Evolutionary conservation across 495 filamentous ascomycete genomes (phyloP).

Genomic region (Hyaloscypha bicolor): DNA sequence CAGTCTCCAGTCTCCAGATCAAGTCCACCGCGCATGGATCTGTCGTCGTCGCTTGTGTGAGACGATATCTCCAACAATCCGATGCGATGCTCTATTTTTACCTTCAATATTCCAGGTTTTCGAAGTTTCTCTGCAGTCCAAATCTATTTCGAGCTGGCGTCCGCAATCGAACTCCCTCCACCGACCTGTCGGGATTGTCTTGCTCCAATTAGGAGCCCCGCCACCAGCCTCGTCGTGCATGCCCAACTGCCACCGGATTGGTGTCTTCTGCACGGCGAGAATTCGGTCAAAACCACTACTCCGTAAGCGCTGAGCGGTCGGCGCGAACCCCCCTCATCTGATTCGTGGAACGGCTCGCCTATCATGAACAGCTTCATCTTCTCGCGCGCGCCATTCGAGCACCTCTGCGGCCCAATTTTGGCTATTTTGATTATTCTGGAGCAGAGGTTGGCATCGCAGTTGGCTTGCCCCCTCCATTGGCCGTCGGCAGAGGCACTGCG

Average conservation of each 20-base stretch:
- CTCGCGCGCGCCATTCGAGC: slow-evolving; percentile 25
- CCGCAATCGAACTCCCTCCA: background rate
- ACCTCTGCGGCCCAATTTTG: slow-evolving; percentile 23
- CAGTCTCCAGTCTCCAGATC: too few species aligned
- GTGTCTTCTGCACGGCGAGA: background rate
- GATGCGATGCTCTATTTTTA: slow-evolving; percentile 1
- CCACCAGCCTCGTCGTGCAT: background rate
- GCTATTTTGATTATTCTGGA: slow-evolving; percentile 23
- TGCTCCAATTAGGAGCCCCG: slow-evolving; percentile 12
- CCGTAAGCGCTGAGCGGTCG: background rate
- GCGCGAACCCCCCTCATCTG: background rate
- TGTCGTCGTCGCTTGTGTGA: background rate
- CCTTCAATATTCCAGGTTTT: background rate
- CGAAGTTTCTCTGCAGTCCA: background rate
- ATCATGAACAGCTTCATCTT: background rate
- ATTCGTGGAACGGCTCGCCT: background rate
- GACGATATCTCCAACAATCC: background rate
- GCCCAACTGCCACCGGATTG: background rate
- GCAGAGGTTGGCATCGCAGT: slow-evolving; percentile 15
- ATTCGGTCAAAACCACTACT: background rate
- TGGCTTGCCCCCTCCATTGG: slow-evolving; percentile 21
- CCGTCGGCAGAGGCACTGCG: slow-evolving; percentile 1
- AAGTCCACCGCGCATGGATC: too few species aligned
- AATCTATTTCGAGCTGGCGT: background rate
- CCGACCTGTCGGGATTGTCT: background rate